Evolutionary conservation across 306 rosid species (phyloP).

Genomic region (Cicer judaicum): DNA sequence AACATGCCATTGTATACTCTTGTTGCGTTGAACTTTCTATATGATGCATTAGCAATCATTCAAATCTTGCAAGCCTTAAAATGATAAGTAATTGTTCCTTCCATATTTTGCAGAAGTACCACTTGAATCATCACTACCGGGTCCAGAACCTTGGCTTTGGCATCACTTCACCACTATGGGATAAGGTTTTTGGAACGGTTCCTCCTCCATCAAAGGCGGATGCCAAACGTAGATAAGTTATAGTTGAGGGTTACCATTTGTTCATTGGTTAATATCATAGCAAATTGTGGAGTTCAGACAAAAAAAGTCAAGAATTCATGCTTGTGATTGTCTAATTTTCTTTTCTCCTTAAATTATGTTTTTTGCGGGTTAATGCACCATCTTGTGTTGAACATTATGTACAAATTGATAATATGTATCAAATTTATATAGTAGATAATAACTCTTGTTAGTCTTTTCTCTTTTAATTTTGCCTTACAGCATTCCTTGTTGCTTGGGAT

Average conservation of each 20-base stretch:
- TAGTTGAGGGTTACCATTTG: conserved; percentile 38
- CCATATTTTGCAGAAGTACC: conserved; percentile 70
- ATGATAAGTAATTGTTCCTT: conserved; percentile 9
- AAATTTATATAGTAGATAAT: conserved; percentile 35
- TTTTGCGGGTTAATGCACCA: conserved; percentile 37
- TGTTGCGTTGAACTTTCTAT: not conserved
- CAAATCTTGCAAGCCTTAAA: conserved; percentile 36
- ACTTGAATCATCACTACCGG: conserved; percentile 89
- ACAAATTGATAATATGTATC: conserved; percentile 29
- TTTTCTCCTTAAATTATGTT: conserved; percentile 40
- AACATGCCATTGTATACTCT: conserved; percentile 21
- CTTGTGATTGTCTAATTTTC: conserved; percentile 40
- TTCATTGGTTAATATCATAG: conserved; percentile 48
- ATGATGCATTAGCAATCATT: not conserved
- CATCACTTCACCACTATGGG: conserved; percentile 92
- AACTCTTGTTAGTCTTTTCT: conserved; percentile 14
- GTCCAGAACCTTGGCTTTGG: conserved; percentile 76
- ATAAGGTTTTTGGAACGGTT: conserved; percentile 76
- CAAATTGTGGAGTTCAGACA: conserved; percentile 41
- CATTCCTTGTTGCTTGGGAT: conserved; percentile 15
- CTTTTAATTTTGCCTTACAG: not conserved
- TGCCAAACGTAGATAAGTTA: conserved; percentile 53
- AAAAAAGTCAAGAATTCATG: conserved; percentile 23
- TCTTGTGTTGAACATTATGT: conserved; percentile 41
- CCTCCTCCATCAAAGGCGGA: conserved; percentile 62